Base-by-base conservation (phyloP, 257 asterid genomes). In the Fraxinus anomala region DNA sequence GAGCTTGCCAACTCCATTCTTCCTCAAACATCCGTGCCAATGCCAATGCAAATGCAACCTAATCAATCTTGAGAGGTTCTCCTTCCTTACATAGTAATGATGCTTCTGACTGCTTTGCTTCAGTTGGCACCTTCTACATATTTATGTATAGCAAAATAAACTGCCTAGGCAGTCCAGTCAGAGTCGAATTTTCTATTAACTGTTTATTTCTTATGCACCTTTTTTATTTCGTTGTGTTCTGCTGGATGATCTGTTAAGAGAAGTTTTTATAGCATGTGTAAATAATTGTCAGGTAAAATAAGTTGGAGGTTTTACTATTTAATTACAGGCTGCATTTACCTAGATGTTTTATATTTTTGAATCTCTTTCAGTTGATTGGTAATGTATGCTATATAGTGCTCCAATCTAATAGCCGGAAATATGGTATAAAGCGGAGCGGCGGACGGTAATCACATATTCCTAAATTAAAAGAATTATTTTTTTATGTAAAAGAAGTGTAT, bases 1-100 rank as follows among this genome's bases (percentile, higher is more conserved):
- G 94, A 89, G 63, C 94, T 91, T 19, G 92, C 89, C 67, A 85
- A 83, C 81, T 44, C 87, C 44, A 83, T 92, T 82, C 96, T 91
- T 74, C 92, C 88, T 21, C 80, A 68, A 40, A 39, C 82, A 17
- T n/a, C 84, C 71, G 69, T 85, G 34, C 5, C 36, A 63, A 9
- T 63, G 49, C 47, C 3, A 40, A 40, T 40, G 47, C 40, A 5
- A 37, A 37, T 37, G 42, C 11, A 37, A 37, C 51, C 51, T 40
- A 63, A 63, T 63, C 69, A 82, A 72, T 71, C 85, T 61, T 83
- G 88, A 86, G 79, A 49, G 74, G 16, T 12, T 63, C 69, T 63
- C 69, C 77, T 76, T 49, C 77, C 26, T 76, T 23, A 19, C 44
- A 42, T 75, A 49, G 67, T 61, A 3, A 61, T 72, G 75, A 69